phyloP scores from a whole-genome alignment of 352 stramenopile genomes.

The Globisporangium echinulatum region DNA sequence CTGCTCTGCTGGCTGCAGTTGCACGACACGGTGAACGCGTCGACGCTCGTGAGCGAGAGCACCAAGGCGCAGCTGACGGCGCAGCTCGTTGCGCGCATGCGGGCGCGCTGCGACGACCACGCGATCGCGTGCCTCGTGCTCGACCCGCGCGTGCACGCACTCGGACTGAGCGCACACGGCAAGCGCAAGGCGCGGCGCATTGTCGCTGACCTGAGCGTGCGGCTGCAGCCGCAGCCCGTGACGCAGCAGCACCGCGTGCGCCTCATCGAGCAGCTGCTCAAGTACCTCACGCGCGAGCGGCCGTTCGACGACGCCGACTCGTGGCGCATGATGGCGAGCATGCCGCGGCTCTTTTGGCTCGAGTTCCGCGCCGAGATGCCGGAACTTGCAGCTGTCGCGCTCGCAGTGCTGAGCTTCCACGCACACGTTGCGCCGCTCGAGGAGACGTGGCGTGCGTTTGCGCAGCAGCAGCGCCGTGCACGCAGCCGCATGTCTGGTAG shows the following conservation, averaged over 20 bases:
- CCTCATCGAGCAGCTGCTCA: slow-evolving; percentile 29
- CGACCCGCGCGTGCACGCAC: slow-evolving; percentile 26
- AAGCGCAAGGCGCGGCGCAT: slow-evolving; percentile 22
- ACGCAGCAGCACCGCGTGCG: slow-evolving; percentile 8
- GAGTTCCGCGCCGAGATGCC: slow-evolving; percentile 26
- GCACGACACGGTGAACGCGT: slow-evolving; percentile 9
- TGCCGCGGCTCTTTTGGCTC: slow-evolving; percentile 40
- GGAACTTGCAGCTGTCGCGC: slow-evolving; percentile 27
- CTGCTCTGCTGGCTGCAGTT: slow-evolving; percentile 25
- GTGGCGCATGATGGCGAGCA: slow-evolving; percentile 31
- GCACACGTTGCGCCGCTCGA: slow-evolving; percentile 24
- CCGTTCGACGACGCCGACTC: slow-evolving; percentile 38
- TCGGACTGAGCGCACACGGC: slow-evolving; percentile 25
- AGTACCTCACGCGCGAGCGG: slow-evolving; percentile 26
- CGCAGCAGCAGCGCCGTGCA: slow-evolving; percentile 3
- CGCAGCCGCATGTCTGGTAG: no score
- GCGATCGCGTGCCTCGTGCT: slow-evolving; percentile 26
- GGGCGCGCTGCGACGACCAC: slow-evolving; percentile 15
- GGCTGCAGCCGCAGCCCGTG: slow-evolving; percentile 7
- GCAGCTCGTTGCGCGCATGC: slow-evolving; percentile 16
- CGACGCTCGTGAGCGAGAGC: slow-evolving; percentile 5
- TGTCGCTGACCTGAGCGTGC: slow-evolving; percentile 13
- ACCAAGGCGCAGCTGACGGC: slow-evolving; percentile 19
- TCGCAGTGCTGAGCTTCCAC: slow-evolving; percentile 23
- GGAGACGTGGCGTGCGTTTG: slow-evolving; percentile 15